Evolutionary conservation across 176 grass and related monocot genomes (phyloP).

Genomic region (Oryza punctata): DNA sequence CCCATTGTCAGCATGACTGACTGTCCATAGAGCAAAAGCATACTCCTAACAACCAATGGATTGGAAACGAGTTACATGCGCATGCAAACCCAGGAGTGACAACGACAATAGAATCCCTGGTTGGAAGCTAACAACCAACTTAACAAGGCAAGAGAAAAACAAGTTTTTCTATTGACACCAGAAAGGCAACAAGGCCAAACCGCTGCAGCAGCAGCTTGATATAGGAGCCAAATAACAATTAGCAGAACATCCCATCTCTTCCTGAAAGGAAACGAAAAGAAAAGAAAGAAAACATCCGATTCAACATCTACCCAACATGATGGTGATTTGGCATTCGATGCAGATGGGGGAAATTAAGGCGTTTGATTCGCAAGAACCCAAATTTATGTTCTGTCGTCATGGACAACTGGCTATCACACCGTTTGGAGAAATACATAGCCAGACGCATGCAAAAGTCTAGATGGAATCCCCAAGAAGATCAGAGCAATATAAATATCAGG

Average conservation of each 20-base stretch:
- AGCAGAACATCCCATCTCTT: not conserved
- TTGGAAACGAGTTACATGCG: not conserved
- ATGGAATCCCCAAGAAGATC: not conserved
- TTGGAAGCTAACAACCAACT: not conserved
- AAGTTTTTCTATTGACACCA: not conserved
- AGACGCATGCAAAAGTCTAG: not conserved
- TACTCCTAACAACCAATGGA: not conserved
- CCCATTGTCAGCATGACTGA: not conserved
- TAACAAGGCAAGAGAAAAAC: not conserved
- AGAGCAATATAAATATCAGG: not conserved
- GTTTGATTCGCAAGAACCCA: not conserved
- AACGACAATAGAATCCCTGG: not conserved
- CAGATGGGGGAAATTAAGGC: not conserved
- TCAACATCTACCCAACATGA: conserved; percentile 34
- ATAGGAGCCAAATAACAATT: not conserved
- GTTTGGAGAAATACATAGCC: not conserved
- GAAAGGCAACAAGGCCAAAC: not conserved
- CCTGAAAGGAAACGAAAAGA: no score
- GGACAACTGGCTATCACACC: not conserved
- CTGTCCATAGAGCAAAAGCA: not conserved
- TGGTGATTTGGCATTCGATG: conserved; percentile 18
- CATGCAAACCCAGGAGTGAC: not conserved
- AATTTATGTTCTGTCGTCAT: not conserved
- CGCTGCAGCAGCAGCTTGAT: not conserved
- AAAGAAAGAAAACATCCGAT: not conserved